Percentiles rank a stretch among this genome's conserved stretches.
Conservation (phyloP, 2,329 filamentous ascomycete species). For the Cryphonectria japonica region DNA sequence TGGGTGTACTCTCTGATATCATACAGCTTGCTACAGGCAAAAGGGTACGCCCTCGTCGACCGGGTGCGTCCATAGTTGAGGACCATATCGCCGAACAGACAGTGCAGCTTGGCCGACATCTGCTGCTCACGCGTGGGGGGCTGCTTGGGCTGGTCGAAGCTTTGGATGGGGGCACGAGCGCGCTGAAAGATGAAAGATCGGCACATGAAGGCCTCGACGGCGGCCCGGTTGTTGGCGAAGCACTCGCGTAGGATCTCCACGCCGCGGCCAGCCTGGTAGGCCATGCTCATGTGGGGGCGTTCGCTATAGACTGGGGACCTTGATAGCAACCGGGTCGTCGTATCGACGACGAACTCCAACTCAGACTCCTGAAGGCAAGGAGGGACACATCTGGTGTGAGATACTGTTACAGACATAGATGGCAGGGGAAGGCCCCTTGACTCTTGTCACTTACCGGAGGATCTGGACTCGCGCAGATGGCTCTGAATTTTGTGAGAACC, state of each 20-base stretch:
- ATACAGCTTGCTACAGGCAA: slow-evolving; percentile 72
- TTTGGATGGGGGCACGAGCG: slow-evolving; percentile 45
- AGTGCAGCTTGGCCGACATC: slow-evolving; percentile 71
- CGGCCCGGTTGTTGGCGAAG: slow-evolving; percentile 51
- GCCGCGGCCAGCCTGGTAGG: slow-evolving; percentile 52
- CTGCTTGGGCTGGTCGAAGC: slow-evolving; percentile 23
- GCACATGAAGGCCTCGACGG: slow-evolving; percentile 64
- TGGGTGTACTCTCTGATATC: slow-evolving; percentile 71
- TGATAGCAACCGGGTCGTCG: slow-evolving; percentile 50
- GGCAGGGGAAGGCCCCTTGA: not conserved
- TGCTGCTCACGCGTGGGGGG: slow-evolving; percentile 55
- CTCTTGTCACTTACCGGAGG: slow-evolving; percentile 43
- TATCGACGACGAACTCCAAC: slow-evolving; percentile 52
- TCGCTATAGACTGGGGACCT: slow-evolving; percentile 45
- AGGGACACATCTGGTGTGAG: not conserved
- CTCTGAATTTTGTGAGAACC: slow-evolving; percentile 48
- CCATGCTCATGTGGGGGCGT: slow-evolving; percentile 38
- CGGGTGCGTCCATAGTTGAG: slow-evolving; percentile 43
- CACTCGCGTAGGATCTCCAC: slow-evolving; percentile 48
- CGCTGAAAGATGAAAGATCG: slow-evolving; percentile 66
- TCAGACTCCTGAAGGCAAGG: slow-evolving; percentile 42
- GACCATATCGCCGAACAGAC: slow-evolving; percentile 67
- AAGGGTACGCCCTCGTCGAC: slow-evolving; percentile 54
- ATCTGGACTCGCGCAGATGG: slow-evolving; percentile 44
- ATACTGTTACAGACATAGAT: not conserved